phyloP scores from a whole-genome alignment of 441 rosid species.

The Gossypium schwendimanii region DNA sequence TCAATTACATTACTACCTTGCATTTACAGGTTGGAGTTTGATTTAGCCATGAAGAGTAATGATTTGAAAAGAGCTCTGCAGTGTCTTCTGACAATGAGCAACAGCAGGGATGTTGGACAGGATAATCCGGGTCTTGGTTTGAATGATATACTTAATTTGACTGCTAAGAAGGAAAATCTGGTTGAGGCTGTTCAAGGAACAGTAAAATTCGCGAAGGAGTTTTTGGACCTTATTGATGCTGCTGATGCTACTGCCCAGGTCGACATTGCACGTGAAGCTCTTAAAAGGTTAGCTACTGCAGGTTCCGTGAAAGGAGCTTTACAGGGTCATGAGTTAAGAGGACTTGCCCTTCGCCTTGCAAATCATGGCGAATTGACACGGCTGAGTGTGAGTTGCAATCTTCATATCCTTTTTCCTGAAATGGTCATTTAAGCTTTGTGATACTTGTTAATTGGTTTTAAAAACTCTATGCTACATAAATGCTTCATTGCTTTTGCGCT shows the following conservation, averaged over 20 bases:
- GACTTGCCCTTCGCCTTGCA: conserved; percentile 93
- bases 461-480: neutral
- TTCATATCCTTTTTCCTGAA: conserved; percentile 18
- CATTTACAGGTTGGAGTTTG: conserved; percentile 78
- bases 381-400: conserved; percentile 55
- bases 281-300: conserved; percentile 88
- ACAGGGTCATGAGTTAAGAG: conserved; percentile 78
- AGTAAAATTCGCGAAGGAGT: conserved; percentile 83
- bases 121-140: conserved; percentile 65
- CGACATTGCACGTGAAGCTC: conserved; percentile 91
- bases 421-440: conserved; percentile 8
- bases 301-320: conserved; percentile 96
- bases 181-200: conserved; percentile 95
- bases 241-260: conserved; percentile 97
- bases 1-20: conserved; percentile 8
- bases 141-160: conserved; percentile 76
- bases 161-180: conserved; percentile 80
- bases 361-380: conserved; percentile 95
- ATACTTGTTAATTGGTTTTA: conserved; percentile 2
- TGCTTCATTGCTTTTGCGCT: neutral
- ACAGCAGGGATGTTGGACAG: conserved; percentile 89
- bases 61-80: conserved; percentile 98
- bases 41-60: conserved; percentile 94
- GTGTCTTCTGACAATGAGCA: conserved; percentile 93
- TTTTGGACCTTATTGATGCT: conserved; percentile 94